Percentiles rank a stretch among this genome's conserved stretches.
phyloP scores from a whole-genome alignment of 805 yeast species.

The Cyberlindnera amylophila region DNA sequence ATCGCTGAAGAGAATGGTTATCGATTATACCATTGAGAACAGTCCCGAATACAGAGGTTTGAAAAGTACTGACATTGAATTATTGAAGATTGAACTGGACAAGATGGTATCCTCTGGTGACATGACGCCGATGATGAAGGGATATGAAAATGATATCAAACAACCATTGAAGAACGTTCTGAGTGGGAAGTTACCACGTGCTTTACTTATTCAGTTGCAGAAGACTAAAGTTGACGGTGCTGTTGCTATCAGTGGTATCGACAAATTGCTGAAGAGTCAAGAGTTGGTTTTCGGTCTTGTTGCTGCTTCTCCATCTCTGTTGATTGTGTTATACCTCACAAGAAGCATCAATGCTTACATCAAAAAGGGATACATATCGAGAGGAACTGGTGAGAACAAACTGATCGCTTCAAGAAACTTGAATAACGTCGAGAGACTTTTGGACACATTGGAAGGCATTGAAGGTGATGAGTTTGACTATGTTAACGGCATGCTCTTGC shows the following conservation, averaged over 20 bases:
- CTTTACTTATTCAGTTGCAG: constrained; percentile 86
- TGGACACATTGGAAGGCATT: constrained; percentile 28
- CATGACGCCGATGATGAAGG: constrained; percentile 70
- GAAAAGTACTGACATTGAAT: constrained; percentile 5
- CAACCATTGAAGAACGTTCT: constrained; percentile 60
- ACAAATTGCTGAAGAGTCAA: constrained; percentile 82
- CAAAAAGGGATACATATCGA: constrained; percentile 33
- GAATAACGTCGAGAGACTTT: constrained; percentile 56
- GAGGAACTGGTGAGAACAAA: constrained; percentile 22
- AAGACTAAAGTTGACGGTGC: constrained; percentile 95
- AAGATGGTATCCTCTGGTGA: constrained; percentile 66
- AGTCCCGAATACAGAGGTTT: constrained; percentile 13
- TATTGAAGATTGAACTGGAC: constrained; percentile 34
- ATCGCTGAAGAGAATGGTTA: constrained; percentile 84
- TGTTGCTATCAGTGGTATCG: constrained; percentile 86
- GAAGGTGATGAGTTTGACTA: constrained; percentile 29
- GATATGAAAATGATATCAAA: constrained; percentile 73
- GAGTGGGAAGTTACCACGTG: constrained; percentile 69
- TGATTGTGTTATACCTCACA: constrained; percentile 49
- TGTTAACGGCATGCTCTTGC: constrained; percentile 57
- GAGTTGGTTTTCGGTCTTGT: constrained; percentile 91
- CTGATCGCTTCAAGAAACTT: constrained; percentile 39
- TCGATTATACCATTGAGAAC: constrained; percentile 55
- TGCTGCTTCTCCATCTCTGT: constrained; percentile 77
- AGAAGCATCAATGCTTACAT: constrained; percentile 29